A percentile compares a stretch with the other conserved stretches of the same genome.
phyloP scores from a whole-genome alignment of 805 yeast genomes.

The Tetrapisispora pingtungensis region DNA sequence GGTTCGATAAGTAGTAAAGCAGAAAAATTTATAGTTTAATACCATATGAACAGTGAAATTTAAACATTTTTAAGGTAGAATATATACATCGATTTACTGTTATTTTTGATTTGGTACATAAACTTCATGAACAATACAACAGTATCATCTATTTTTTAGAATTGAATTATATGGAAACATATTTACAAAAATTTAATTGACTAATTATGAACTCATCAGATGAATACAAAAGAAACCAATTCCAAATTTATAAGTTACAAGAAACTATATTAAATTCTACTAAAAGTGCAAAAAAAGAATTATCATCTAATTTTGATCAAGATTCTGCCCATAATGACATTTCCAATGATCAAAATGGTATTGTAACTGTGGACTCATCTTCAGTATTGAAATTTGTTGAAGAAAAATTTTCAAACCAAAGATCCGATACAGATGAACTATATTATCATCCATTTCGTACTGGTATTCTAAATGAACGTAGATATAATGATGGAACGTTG shows the following conservation, averaged over 20 bases:
- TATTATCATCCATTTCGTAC: slow-evolving; percentile 16
- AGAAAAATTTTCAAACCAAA: slow-evolving; percentile 10
- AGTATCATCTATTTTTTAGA: too few species aligned
- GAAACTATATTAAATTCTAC: slow-evolving; percentile 27
- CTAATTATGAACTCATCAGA: slow-evolving; percentile 3
- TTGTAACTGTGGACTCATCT: slow-evolving; percentile 7
- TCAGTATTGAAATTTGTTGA: slow-evolving; percentile 9
- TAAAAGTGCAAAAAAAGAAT: slow-evolving; percentile 3
- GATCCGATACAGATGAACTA: slow-evolving; percentile 11
- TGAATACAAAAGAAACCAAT: slow-evolving; percentile 25
- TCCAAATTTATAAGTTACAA: slow-evolving; percentile 26
- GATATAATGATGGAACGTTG: background rate
- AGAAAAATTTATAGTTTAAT: too few species aligned
- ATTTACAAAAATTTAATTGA: too few species aligned
- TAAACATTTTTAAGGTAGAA: too few species aligned
- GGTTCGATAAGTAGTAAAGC: too few species aligned
- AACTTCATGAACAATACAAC: too few species aligned
- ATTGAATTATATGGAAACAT: too few species aligned
- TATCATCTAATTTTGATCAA: background rate
- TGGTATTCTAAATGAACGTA: slow-evolving; percentile 3
- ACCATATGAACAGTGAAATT: too few species aligned
- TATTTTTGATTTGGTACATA: too few species aligned
- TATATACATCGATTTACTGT: too few species aligned
- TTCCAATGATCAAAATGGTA: background rate
- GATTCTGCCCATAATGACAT: background rate